Conservation (phyloP, 2,329 filamentous ascomycete species). For the Trichoderma cornu-damae region DNA sequence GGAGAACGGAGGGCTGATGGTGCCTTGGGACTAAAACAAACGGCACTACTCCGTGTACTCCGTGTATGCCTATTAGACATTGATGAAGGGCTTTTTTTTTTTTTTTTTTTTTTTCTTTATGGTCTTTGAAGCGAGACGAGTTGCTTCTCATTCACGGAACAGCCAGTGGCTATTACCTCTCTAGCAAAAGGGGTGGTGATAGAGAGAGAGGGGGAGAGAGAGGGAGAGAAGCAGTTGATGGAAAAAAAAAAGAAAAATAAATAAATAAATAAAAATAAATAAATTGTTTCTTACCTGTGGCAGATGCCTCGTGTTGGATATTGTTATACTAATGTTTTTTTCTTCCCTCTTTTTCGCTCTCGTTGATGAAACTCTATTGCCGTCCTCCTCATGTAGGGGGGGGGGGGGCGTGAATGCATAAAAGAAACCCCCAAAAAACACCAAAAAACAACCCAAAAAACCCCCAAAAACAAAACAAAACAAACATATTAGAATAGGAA, state of each 20-base stretch:
- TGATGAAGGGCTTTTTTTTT: background rate
- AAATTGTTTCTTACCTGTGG: too few relatives aligned
- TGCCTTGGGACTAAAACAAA: background rate
- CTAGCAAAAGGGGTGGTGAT: too few relatives aligned
- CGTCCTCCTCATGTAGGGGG: background rate
- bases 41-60: background rate
- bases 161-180: background rate
- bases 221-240: too few relatives aligned
- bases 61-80: background rate
- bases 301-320: too few relatives aligned
- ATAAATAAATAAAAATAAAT: too few relatives aligned
- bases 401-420: background rate
- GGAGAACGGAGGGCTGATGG: conserved; percentile 4
- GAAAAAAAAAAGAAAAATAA: too few relatives aligned
- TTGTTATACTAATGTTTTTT: too few relatives aligned
- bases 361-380: too few relatives aligned
- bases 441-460: background rate
- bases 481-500: too few relatives aligned
- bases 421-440: too few relatives aligned
- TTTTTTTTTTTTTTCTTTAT: too few relatives aligned
- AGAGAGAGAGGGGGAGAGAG: too few relatives aligned
- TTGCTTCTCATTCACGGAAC: background rate
- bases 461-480: background rate
- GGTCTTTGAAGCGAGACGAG: background rate
- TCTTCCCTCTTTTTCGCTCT: background rate